These are phyloP conservation scores for Trametes cubensis DNA, from an alignment of 768 basidiomycete genomes.

Conservation along the genomic window DNA sequence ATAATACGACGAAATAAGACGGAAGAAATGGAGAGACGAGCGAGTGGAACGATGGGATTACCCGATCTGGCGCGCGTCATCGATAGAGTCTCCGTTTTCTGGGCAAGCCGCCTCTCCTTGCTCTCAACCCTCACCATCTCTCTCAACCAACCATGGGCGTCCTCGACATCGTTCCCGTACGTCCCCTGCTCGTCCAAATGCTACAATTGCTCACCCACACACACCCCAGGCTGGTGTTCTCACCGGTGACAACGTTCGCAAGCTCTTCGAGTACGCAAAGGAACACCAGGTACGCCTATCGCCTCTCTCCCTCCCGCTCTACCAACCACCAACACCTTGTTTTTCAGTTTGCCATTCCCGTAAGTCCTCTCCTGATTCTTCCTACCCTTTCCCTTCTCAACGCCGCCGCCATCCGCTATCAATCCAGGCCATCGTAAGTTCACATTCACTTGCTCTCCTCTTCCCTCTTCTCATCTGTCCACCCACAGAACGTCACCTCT, in stretches of 20 bases:
- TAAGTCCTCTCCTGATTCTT: slow-evolving; percentile 44
- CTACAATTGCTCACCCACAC: not conserved
- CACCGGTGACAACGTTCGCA: slow-evolving; percentile 93
- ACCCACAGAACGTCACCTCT: slow-evolving; percentile 86
- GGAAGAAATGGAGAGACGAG: not conserved
- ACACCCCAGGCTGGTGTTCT: slow-evolving; percentile 81
- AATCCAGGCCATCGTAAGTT: slow-evolving; percentile 73
- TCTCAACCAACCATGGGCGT: slow-evolving; percentile 59
- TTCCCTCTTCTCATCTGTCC: not conserved
- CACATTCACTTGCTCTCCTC: not conserved
- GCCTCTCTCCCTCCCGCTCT: slow-evolving; percentile 1
- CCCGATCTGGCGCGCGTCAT: slow-evolving; percentile 17
- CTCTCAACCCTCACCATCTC: slow-evolving; percentile 6
- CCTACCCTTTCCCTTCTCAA: not conserved
- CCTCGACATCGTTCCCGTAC: slow-evolving; percentile 82
- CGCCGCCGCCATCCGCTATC: slow-evolving; percentile 13
- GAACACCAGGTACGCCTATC: slow-evolving; percentile 69
- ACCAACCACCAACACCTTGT: slow-evolving; percentile 16
- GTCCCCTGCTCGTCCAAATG: slow-evolving; percentile 32
- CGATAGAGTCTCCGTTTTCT: slow-evolving; percentile 9
- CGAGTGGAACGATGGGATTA: not conserved
- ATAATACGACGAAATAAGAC: too few species aligned
- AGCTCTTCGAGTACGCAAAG: slow-evolving; percentile 93
- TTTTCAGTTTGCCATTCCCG: slow-evolving; percentile 78
- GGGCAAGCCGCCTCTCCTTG: not conserved